Evolutionary conservation across 345 rosid genomes (phyloP).

Genomic region (Eucalyptus globulus): DNA sequence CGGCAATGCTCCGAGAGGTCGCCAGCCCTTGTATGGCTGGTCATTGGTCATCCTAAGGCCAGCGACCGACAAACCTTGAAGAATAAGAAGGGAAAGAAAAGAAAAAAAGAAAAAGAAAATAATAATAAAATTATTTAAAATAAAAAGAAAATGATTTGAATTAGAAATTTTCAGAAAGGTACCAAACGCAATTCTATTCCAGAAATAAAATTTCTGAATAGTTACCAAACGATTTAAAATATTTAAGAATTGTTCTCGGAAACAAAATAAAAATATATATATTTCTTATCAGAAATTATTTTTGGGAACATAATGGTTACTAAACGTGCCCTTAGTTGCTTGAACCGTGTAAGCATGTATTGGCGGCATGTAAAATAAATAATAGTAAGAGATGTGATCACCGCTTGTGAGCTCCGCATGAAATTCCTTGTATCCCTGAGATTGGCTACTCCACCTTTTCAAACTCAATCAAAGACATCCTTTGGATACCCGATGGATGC

Average conservation of each 20-base stretch:
- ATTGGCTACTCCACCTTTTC: not conserved
- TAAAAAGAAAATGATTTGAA: too few relatives aligned
- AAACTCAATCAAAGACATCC: not conserved
- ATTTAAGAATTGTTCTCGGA: rapidly evolving
- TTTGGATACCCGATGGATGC: not conserved
- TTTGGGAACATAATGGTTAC: rapidly evolving
- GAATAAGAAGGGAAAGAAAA: too few relatives aligned
- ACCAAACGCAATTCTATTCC: rapidly evolving
- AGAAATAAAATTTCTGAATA: rapidly evolving
- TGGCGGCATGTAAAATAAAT: too few relatives aligned
- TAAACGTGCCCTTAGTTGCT: too few relatives aligned
- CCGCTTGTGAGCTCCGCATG: not conserved
- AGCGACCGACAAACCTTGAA: rapidly evolving
- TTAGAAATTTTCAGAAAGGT: too few relatives aligned
- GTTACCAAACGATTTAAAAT: too few relatives aligned
- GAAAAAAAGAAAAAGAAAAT: rapidly evolving
- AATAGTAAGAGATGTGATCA: not conserved
- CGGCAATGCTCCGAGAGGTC: rapidly evolving
- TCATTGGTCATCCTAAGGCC: rapidly evolving
- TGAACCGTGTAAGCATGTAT: too few relatives aligned
- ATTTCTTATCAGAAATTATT: rapidly evolving
- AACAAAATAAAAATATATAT: too few relatives aligned
- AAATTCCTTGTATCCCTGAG: not conserved
- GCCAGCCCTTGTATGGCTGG: rapidly evolving
- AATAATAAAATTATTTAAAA: too few relatives aligned